Evolutionary conservation across 208 protist genomes (phyloP).

Genomic region (Trypanosomatidae sp.): DNA sequence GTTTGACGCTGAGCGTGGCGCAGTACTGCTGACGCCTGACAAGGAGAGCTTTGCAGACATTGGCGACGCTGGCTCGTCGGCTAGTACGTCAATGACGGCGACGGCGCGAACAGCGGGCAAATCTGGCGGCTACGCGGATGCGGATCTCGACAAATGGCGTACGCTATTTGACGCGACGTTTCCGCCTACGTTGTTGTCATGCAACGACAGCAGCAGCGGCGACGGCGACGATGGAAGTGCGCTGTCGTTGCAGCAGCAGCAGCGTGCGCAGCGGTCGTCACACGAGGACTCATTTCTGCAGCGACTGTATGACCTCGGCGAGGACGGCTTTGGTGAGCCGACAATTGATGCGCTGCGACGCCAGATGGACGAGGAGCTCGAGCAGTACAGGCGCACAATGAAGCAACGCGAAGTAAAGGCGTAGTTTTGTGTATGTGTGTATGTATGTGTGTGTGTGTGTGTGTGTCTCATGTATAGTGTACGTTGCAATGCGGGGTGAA

Average conservation of each 20-base stretch:
- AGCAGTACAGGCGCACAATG: conserved; percentile 54
- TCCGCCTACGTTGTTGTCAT: conserved; percentile 14
- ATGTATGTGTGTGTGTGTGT: background rate
- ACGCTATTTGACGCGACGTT: conserved; percentile 60
- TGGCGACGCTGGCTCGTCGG: conserved; percentile 30
- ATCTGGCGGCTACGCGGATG: conserved; percentile 37
- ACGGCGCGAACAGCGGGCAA: conserved; percentile 7
- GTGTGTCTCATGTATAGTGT: too few relatives aligned
- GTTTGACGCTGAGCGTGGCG: conserved; percentile 38
- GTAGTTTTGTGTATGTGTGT: background rate
- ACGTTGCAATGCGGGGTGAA: too few relatives aligned
- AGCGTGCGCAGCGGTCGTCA: conserved; percentile 7
- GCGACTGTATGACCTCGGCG: conserved; percentile 40
- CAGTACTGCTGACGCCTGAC: conserved; percentile 56
- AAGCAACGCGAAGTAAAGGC: background rate
- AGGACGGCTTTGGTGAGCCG: conserved; percentile 65
- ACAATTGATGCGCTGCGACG: conserved; percentile 62
- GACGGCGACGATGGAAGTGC: background rate
- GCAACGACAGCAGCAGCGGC: too few relatives aligned
- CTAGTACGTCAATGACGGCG: conserved; percentile 2
- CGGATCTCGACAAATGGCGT: conserved; percentile 75
- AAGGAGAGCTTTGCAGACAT: conserved; percentile 77
- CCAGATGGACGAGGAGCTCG: conserved; percentile 85
- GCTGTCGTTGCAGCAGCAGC: too few relatives aligned
- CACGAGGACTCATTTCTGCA: conserved; percentile 51